Percentiles rank a stretch among this genome's conserved stretches.
Conservation (phyloP, 2,329 filamentous ascomycete species). For the Exophiala dermatitidis region DNA sequence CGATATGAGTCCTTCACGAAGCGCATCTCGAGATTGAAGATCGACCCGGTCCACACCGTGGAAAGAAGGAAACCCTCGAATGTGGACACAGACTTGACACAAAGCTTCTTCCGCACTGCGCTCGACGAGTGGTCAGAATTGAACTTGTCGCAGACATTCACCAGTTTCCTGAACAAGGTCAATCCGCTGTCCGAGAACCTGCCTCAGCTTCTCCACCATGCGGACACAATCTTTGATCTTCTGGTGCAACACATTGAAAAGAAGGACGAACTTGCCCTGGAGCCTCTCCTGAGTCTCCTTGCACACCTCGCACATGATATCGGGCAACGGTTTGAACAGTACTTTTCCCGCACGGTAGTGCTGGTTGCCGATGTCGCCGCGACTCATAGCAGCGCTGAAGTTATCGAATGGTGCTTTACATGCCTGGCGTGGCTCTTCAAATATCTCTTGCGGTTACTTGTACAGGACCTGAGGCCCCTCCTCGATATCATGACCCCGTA, state of each 20-base stretch:
- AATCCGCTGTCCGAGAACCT: conserved; percentile 78
- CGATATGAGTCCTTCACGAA: conserved; percentile 85
- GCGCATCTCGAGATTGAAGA: conserved; percentile 83
- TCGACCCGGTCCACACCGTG: conserved; percentile 87
- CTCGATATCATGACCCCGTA: conserved; percentile 77
- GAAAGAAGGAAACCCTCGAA: conserved; percentile 63
- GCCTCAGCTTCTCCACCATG: conserved; percentile 84
- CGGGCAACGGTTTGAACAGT: conserved; percentile 76
- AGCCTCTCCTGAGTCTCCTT: conserved; percentile 79
- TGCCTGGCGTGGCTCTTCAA: conserved; percentile 95
- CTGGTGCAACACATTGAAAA: conserved; percentile 69
- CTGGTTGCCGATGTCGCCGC: conserved; percentile 72
- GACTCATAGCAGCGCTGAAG: conserved; percentile 68
- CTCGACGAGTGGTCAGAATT: conserved; percentile 85
- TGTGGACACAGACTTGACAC: conserved; percentile 63
- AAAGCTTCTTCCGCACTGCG: conserved; percentile 74
- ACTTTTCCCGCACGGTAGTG: conserved; percentile 69
- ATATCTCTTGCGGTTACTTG: conserved; percentile 80
- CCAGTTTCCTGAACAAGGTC: conserved; percentile 66
- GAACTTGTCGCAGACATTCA: conserved; percentile 78
- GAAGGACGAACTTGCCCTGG: conserved; percentile 70
- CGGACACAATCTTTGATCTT: conserved; percentile 72
- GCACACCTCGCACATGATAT: conserved; percentile 93
- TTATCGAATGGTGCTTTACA: conserved; percentile 97
- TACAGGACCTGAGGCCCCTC: conserved; percentile 76